A percentile compares a stretch with the other conserved stretches of the same genome.
These are phyloP conservation scores for Crotalaria pallida DNA, from an alignment of 306 rosid species.

Conservation along the genomic window DNA sequence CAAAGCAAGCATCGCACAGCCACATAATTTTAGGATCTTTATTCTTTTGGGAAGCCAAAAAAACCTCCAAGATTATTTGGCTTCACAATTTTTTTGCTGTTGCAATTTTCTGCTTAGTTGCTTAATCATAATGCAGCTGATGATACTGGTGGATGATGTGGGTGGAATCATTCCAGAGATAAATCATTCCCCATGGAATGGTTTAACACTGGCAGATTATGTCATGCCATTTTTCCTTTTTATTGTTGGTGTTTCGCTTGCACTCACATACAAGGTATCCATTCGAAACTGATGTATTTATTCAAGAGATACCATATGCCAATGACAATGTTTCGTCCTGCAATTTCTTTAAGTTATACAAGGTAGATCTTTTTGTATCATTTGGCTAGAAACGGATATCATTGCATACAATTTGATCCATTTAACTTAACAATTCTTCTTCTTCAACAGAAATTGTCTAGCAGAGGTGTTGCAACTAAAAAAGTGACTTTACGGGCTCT, in stretches of 20 bases:
- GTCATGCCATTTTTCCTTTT: slow-evolving; percentile 97
- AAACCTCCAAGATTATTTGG: no score
- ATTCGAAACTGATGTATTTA: not conserved
- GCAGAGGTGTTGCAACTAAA: slow-evolving; percentile 50
- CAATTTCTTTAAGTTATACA: no score
- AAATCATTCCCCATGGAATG: slow-evolving; percentile 98
- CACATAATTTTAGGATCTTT: no score
- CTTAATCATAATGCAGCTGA: slow-evolving; percentile 57
- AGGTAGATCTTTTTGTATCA: not conserved
- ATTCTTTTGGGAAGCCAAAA: no score
- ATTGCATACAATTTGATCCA: no score
- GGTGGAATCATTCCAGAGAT: slow-evolving; percentile 84
- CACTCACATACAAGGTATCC: slow-evolving; percentile 86
- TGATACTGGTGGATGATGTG: slow-evolving; percentile 89
- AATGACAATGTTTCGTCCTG: no score
- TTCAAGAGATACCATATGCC: no score
- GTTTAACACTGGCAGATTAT: slow-evolving; percentile 82
- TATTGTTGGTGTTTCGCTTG: slow-evolving; percentile 86
- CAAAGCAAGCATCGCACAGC: no score
- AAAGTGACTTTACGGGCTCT: slow-evolving; percentile 60
- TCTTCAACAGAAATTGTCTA: slow-evolving; percentile 55
- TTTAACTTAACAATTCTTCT: not conserved
- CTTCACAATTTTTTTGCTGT: not conserved
- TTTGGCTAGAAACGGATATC: not conserved
- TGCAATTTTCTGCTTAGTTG: not conserved